Base-by-base conservation (phyloP, 2,329 filamentous ascomycete species). In the Beauveria sp. region DNA sequence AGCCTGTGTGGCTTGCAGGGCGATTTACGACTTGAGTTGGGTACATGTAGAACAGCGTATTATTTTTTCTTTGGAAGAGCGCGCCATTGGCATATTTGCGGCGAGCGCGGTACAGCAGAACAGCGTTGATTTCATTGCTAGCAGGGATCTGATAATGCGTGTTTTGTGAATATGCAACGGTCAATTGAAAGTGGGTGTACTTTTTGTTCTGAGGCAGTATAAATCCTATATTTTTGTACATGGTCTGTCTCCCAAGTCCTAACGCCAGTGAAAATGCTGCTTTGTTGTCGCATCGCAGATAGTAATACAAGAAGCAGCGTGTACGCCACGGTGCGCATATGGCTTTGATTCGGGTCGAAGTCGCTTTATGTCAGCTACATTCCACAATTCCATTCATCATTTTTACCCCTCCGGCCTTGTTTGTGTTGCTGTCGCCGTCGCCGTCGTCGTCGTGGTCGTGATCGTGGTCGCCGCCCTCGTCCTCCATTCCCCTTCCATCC, bases 11-110 rank as follows among this genome's bases (percentile, higher is more conserved):
- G 45, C 45, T 42, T 47, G 43, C 24, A 51, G 7, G 34, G 49
- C 22, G 18, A 47, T 60, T 55, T 60, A 60, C 30, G 58, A 54
- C 42, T 51, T 28, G 50, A 60, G n/a, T 55, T 60, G 58, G 58
- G 30, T 54, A 60, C 51, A 60, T 60, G 58, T 60, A 46, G 47
- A 59, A 43, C 43, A 43, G 46, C 47, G 18, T 26, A 14, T 7
- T 42, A 46, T 45, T 45, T 54, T 8, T 43, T 54, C 3, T 40
- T n/a, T 22, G 4, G 34, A 50, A 30, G 12, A 45, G 57, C 57
- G 40, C 49, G 49, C 49, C 47, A 53, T 46, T 60, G 57, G 49
- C 57, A 60, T 60, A 38, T 34, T 45, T 45, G 49, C 49, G 34
- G 57, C 47, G 49, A 58, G 40, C 40, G 57, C 38, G 14, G 26